Evolutionary conservation across 176 grass and related monocot species (phyloP), one percentile per base, ranked within the genome.

Genomic region (Tillandsia fasciculata): DNA sequence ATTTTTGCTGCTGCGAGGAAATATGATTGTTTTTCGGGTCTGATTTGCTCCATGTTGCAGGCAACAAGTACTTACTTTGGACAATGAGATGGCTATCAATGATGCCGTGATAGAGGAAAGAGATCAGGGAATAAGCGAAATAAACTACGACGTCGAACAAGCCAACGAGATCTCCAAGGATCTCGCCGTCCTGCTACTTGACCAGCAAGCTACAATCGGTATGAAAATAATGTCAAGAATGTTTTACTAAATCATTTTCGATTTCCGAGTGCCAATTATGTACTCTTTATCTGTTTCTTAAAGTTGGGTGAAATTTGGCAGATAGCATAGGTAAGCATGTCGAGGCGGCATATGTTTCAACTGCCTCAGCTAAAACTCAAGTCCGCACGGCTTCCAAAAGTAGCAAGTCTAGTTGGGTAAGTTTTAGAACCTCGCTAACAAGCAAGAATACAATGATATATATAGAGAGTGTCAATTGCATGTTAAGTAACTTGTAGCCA

Each of bases 81-180:
- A 51, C 15, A 68, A 51, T 51, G 66, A 68, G 33, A 68, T 51
- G 50, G 13, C n/a, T 18, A 50, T 49, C 66, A 68, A 26, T 26
- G 66, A 68, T 18, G 66, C 48, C 48, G 11, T 51, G 48, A 50
- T 68, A 49, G 66, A 68, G 66, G 48, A 68, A 68, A 68, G 48
- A 10, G 66, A 50, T 10, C 33, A 68, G 22, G 48, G 48, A 10
- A 68, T 68, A 10, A 50, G 50, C 50, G 47, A 48, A 50, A 68
- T 68, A 20, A 15, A 68, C 66, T 22, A 68, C 22, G 66, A 68
- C 50, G 48, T 68, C 17, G 47, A 68, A 22, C 66, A 68, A 68
- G 18, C 50, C 17, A 48, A 68, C 12, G 48, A 68, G 50, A 68
- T 68, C 9, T 68, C 22, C 23, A 26, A 20, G 15, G 66, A 68